Evolutionary conservation across 805 yeast species (phyloP), one percentile per base, ranked within the genome.

Genomic region (Wickerhamiella siamensis): DNA sequence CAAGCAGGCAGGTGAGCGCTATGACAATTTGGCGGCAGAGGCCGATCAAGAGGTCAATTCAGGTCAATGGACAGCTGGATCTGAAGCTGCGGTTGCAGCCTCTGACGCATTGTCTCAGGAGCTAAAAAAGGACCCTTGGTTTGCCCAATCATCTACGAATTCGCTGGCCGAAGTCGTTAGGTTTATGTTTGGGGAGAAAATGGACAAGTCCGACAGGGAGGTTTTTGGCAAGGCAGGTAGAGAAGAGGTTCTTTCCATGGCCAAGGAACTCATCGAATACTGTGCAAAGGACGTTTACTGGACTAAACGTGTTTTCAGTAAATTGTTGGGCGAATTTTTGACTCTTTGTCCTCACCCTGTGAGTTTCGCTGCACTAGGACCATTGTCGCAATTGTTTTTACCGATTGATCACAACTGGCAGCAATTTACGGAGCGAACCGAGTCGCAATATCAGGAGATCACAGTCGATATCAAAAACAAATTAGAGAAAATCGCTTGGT

Each of bases 331-430:
- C 1, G 62, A 64, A 29, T 91, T 83, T 53, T 58, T 71, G 21
- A 52, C 64, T 26, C 70, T 74, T 39, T 75, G 87, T 35, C 95
- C 98, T 0, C 98, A 91, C 59, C 96, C 98, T 0, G 94, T 88
- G 2, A 82, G 94, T 14, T 80, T 87, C 63, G 87, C 91, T 1
- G 95, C 95, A 2, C 63, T 91, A 36, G 68, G 79, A 49, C 78
- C 75, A 43, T 64, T 91, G 53, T 77, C 86, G 8, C 69, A 79
- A 17, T 72, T 82, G 36, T 73, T 87, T 38, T 61, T 93, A 33
- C 95, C 99, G 1, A 79, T 94, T 0, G 74, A 80, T 15, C 59
- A 70, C 12, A 52, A 62, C 12, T 91, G 98, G 98, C 66, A 75
- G 12, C 56, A 69, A 2, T 91, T 84, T 53, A 61, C 87, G n/a